These are phyloP conservation scores for Triadica sebifera DNA, from an alignment of 345 rosid species.

Conservation along the genomic window DNA sequence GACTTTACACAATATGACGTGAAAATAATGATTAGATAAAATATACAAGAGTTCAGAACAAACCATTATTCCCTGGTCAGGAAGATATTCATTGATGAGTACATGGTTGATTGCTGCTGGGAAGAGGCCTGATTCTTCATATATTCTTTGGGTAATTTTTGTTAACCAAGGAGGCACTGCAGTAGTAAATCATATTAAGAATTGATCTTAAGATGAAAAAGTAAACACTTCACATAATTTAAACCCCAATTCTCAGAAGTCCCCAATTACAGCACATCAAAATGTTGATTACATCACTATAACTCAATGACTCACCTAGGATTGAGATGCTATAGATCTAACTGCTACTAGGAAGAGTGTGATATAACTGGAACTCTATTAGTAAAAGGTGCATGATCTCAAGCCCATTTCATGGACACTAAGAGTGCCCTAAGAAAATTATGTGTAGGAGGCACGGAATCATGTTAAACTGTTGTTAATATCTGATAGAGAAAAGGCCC, in stretches of 20 bases:
- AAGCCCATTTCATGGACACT: background rate
- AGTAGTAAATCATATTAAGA: slow-evolving; percentile 13
- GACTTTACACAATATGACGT: background rate
- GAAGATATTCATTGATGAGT: slow-evolving; percentile 84
- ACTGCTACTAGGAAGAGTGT: background rate
- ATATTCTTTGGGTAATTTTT: slow-evolving; percentile 55
- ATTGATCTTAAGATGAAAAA: background rate
- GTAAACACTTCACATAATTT: background rate
- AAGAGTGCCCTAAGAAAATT: background rate
- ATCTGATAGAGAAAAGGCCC: too few relatives aligned
- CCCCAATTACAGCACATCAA: background rate
- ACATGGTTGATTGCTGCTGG: slow-evolving; percentile 81
- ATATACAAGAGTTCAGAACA: slow-evolving; percentile 13
- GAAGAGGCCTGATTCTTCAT: slow-evolving; percentile 60
- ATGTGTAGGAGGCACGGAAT: background rate
- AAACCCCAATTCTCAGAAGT: background rate
- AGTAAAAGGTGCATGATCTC: background rate
- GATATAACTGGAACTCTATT: background rate
- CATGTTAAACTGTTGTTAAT: background rate
- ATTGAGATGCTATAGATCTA: background rate
- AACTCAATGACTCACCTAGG: background rate
- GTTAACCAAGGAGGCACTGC: slow-evolving; percentile 79
- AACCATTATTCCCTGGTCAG: slow-evolving; percentile 90
- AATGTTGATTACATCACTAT: background rate
- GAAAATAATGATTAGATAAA: background rate